phyloP scores from a whole-genome alignment of 2,329 filamentous ascomycete genomes.

The Alternaria ventricosa region DNA sequence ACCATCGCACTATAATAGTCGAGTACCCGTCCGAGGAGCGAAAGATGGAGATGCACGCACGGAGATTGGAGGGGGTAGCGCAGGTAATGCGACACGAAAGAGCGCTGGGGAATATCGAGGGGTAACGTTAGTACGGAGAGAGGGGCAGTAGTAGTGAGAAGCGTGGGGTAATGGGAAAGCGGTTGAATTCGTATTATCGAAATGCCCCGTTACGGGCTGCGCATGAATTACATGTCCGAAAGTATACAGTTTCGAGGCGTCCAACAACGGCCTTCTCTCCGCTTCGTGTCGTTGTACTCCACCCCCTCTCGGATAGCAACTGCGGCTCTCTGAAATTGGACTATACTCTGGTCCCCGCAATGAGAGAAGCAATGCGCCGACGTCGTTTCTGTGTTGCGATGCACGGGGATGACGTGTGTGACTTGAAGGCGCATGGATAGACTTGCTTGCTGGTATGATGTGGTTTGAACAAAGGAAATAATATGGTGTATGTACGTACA shows the following conservation, averaged over 20 bases:
- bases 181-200: background rate
- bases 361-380: background rate
- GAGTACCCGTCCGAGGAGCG: background rate
- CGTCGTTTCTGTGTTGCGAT: background rate
- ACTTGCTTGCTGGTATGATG: background rate
- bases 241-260: background rate
- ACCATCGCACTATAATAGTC: background rate
- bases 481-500: background rate
- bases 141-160: background rate
- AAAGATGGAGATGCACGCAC: constrained; percentile 2
- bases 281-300: background rate
- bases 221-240: background rate
- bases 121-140: background rate
- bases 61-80: constrained; percentile 3
- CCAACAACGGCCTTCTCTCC: background rate
- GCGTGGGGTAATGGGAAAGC: background rate
- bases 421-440: background rate
- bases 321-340: background rate
- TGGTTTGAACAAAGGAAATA: background rate
- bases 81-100: background rate
- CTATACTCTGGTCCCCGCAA: background rate
- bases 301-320: background rate
- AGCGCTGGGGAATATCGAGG: background rate
- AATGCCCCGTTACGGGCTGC: background rate
- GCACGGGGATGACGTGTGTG: background rate